phyloP scores from a whole-genome alignment of 2,329 filamentous ascomycete species.

The Penicillium crustosum region DNA sequence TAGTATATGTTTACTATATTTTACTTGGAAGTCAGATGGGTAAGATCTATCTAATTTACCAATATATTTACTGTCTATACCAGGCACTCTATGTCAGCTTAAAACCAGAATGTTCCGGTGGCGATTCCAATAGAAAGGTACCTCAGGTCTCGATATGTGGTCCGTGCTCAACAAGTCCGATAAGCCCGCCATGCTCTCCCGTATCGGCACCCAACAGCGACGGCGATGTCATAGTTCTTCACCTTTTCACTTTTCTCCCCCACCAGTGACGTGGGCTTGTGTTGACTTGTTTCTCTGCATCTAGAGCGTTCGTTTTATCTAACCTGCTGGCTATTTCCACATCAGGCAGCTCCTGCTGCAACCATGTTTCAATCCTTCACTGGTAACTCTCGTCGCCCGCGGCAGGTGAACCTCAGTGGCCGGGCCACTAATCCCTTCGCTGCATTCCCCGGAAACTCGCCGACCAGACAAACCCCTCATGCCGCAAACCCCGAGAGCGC shows the following conservation, averaged over 20 bases:
- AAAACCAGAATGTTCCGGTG: conserved; percentile 10
- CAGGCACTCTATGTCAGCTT: neutral
- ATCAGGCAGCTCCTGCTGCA: conserved; percentile 11
- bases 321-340: conserved; percentile 1
- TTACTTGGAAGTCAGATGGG: too few relatives aligned
- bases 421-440: conserved; percentile 78
- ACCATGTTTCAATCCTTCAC: conserved; percentile 90
- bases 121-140: conserved; percentile 4
- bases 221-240: conserved; percentile 30
- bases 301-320: conserved; percentile 9
- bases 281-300: conserved; percentile 16
- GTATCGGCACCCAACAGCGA: conserved; percentile 18
- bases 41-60: neutral
- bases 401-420: conserved; percentile 92
- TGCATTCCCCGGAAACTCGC: conserved; percentile 47
- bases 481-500: conserved; percentile 70
- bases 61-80: neutral
- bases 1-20: too few relatives aligned
- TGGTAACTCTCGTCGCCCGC: conserved; percentile 76
- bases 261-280: conserved; percentile 22
- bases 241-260: conserved; percentile 9
- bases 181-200: conserved; percentile 22
- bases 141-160: conserved; percentile 4
- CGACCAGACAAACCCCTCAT: conserved; percentile 56
- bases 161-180: conserved; percentile 19